phyloP scores from a whole-genome alignment of 345 rosid species.

The Eucalyptus cladocalyx region DNA sequence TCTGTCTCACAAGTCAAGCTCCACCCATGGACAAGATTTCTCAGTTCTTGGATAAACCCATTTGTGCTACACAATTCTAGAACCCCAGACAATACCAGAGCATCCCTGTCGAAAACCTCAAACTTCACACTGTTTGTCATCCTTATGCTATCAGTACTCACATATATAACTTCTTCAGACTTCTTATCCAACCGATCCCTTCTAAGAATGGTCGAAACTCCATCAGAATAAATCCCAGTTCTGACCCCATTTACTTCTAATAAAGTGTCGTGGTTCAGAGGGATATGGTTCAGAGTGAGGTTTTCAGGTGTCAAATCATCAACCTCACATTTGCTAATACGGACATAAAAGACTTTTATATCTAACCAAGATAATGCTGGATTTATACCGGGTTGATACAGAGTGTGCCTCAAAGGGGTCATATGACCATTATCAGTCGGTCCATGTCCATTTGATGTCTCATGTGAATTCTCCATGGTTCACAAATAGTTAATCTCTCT shows the following conservation, averaged over 20 bases:
- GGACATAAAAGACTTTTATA: conserved; percentile 81
- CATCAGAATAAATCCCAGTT: conserved; percentile 43
- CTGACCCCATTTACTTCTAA: conserved; percentile 72
- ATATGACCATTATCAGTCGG: conserved; percentile 14
- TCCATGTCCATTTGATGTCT: conserved; percentile 20
- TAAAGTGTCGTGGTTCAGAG: conserved; percentile 53
- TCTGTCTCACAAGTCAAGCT: conserved; percentile 60
- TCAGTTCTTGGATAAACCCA: conserved; percentile 29
- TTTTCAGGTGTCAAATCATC: conserved; percentile 53
- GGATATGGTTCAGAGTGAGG: conserved; percentile 65
- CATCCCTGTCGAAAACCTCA: conserved; percentile 52
- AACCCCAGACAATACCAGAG: conserved; percentile 54
- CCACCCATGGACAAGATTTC: conserved; percentile 34
- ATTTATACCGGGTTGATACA: conserved; percentile 16
- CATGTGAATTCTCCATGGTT: conserved; percentile 44
- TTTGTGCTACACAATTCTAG: conserved; percentile 37
- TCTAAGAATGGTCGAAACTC: conserved; percentile 45
- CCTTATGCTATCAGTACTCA: conserved; percentile 73
- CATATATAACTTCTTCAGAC: conserved; percentile 68
- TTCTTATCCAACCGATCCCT: conserved; percentile 75
- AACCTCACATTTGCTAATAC: conserved; percentile 48
- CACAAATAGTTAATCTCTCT: not conserved
- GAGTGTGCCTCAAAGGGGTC: conserved; percentile 5
- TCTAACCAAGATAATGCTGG: conserved; percentile 50
- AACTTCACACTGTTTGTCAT: conserved; percentile 63